phyloP scores from a whole-genome alignment of 2,329 filamentous ascomycete species.

The Diaporthe vexans region DNA sequence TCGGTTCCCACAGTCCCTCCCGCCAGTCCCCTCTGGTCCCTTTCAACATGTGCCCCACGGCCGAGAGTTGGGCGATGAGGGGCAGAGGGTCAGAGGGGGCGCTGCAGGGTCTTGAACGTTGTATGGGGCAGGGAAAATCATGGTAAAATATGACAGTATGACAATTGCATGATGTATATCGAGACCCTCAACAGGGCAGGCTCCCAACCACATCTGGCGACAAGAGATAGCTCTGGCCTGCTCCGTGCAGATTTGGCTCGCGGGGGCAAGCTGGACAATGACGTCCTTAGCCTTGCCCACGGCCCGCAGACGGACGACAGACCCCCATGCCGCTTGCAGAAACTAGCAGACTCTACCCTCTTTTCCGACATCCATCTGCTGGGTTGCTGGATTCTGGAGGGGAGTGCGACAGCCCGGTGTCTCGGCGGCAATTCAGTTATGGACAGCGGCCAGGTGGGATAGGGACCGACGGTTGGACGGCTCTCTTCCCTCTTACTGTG shows the following conservation, averaged over 20 bases:
- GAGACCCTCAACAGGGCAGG: background rate
- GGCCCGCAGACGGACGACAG: constrained; percentile 22
- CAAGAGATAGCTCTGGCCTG: background rate
- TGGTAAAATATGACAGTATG: constrained; percentile 8
- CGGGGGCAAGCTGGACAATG: constrained; percentile 29
- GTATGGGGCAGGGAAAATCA: background rate
- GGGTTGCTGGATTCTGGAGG: constrained; percentile 11
- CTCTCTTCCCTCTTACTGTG: background rate
- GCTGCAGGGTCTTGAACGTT: constrained; percentile 2
- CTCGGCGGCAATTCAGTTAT: constrained; percentile 31
- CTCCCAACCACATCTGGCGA: background rate
- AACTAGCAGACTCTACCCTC: constrained; percentile 33
- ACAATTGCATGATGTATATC: constrained; percentile 28
- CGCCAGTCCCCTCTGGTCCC: background rate
- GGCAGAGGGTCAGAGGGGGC: background rate
- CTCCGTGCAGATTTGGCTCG: background rate
- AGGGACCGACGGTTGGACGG: background rate
- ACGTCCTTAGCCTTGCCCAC: constrained; percentile 37
- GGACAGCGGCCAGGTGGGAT: constrained; percentile 25
- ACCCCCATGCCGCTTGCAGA: constrained; percentile 39
- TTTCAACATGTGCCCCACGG: constrained; percentile 21
- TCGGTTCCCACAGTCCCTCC: background rate
- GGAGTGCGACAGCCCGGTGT: constrained; percentile 27
- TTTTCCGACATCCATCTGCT: constrained; percentile 27
- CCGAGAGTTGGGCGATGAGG: constrained; percentile 14